These are phyloP conservation scores for Flaveria ramosissima DNA, from an alignment of 129 eudicot species.

Conservation along the genomic window DNA sequence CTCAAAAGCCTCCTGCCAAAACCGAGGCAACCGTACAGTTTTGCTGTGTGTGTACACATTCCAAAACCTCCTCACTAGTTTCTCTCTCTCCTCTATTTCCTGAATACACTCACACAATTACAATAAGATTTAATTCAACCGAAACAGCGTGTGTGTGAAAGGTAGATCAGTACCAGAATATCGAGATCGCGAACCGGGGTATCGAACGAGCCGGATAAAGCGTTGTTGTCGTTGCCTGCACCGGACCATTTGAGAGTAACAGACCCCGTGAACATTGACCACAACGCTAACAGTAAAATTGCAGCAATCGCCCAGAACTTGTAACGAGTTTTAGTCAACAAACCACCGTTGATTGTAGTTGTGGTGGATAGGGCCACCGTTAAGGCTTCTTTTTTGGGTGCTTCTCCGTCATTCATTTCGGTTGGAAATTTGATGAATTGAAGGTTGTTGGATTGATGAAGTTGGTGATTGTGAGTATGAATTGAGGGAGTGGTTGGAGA, in stretches of 20 bases:
- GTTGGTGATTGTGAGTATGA: constrained; percentile 1
- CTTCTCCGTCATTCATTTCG: constrained; percentile 57
- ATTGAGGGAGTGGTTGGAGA: constrained; percentile 30
- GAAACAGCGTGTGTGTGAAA: background rate
- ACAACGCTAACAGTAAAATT: constrained; percentile 63
- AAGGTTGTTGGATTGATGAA: constrained; percentile 11
- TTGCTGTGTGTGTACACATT: constrained; percentile 69
- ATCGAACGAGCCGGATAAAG: constrained; percentile 45
- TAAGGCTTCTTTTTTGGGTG: constrained; percentile 38
- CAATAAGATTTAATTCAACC: background rate
- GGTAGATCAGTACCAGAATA: constrained; percentile 46
- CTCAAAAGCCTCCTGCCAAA: constrained; percentile 82
- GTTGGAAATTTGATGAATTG: no score
- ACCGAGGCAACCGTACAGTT: constrained; percentile 54
- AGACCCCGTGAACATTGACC: constrained; percentile 93
- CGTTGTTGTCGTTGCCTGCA: constrained; percentile 40
- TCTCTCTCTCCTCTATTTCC: constrained; percentile 92
- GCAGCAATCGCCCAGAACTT: constrained; percentile 74
- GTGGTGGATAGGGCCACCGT: constrained; percentile 17
- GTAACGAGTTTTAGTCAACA: constrained; percentile 58
- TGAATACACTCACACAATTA: constrained; percentile 18
- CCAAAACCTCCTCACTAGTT: constrained; percentile 84
- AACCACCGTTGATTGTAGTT: constrained; percentile 11
- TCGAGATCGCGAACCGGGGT: constrained; percentile 65
- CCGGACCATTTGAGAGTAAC: constrained; percentile 76